These are phyloP conservation scores for Nicotiana attenuata DNA, from an alignment of 257 asterid genomes.

Conservation along the genomic window DNA sequence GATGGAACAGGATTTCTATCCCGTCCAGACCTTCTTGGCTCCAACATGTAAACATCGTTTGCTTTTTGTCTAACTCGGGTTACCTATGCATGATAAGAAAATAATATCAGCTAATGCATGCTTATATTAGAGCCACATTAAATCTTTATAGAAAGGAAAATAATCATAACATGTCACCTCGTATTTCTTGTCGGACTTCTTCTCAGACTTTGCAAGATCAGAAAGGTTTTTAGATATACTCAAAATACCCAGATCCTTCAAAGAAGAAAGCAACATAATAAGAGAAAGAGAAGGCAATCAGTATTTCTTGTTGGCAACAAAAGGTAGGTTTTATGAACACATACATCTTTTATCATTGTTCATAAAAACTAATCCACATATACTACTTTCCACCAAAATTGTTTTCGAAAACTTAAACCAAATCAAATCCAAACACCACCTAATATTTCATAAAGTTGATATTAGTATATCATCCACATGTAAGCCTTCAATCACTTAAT, in stretches of 20 bases:
- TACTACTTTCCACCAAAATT: neutral
- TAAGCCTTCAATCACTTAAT: neutral
- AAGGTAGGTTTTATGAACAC: neutral
- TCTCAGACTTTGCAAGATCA: slow-evolving; percentile 41
- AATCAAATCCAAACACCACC: neutral
- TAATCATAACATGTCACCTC: slow-evolving; percentile 34
- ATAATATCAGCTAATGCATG: neutral
- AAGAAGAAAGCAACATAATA: neutral
- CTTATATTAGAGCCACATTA: neutral
- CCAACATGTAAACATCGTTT: slow-evolving; percentile 21
- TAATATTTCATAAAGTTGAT: neutral
- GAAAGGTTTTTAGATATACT: slow-evolving; percentile 55
- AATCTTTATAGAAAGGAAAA: neutral
- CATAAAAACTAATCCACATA: neutral
- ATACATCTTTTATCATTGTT: neutral
- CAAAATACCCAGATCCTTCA: slow-evolving; percentile 77
- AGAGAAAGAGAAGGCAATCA: neutral
- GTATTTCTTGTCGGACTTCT: slow-evolving; percentile 27
- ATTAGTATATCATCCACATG: neutral
- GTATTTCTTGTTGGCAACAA: neutral
- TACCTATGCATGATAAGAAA: slow-evolving; percentile 27
- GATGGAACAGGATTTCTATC: slow-evolving; percentile 56
- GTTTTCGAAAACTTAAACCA: neutral
- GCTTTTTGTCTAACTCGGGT: slow-evolving; percentile 31
- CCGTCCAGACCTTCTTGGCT: slow-evolving; percentile 89